Conservation (phyloP, 345 rosid genomes). For the Aquilaria yunnanensis region DNA sequence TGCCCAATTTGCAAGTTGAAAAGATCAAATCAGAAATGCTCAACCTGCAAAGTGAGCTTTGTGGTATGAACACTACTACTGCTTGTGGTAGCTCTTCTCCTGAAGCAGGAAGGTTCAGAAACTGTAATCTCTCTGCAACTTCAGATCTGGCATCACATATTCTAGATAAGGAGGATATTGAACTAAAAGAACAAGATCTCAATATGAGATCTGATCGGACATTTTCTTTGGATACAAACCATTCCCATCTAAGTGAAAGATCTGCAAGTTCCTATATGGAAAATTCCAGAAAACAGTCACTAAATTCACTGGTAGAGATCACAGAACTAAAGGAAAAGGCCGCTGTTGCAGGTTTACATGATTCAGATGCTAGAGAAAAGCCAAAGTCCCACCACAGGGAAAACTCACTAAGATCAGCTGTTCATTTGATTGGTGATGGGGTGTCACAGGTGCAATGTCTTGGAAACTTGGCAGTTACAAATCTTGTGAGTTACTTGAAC, state of each 20-base stretch:
- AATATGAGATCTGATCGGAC: constrained; percentile 30
- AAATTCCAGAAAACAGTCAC: constrained; percentile 35
- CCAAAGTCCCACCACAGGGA: constrained; percentile 43
- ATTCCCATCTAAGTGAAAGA: constrained; percentile 29
- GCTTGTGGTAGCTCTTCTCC: constrained; percentile 40
- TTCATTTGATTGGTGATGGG: constrained; percentile 89
- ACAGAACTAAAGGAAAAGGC: constrained; percentile 50
- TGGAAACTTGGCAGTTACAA: constrained; percentile 83
- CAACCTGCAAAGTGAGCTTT: constrained; percentile 80
- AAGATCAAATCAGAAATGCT: constrained; percentile 98
- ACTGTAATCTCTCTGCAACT: constrained; percentile 26
- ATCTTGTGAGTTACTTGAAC: constrained; percentile 76
- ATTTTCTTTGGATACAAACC: constrained; percentile 23
- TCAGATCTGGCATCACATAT: constrained; percentile 2
- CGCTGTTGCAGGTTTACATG: constrained; percentile 28
- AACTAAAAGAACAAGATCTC: constrained; percentile 35
- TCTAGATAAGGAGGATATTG: constrained; percentile 35
- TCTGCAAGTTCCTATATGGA: constrained; percentile 30
- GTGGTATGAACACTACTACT: constrained; percentile 40
- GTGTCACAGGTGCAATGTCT: constrained; percentile 94
- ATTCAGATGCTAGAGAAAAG: constrained; percentile 25
- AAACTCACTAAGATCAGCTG: constrained; percentile 74
- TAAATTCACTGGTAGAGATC: constrained; percentile 52
- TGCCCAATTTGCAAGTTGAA: constrained; percentile 86
- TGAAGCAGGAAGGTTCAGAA: constrained; percentile 53